Percentiles rank a stretch among this genome's conserved stretches.
Conservation (phyloP, 352 stramenopile genomes). For the Globisporangium iwayamae region DNA sequence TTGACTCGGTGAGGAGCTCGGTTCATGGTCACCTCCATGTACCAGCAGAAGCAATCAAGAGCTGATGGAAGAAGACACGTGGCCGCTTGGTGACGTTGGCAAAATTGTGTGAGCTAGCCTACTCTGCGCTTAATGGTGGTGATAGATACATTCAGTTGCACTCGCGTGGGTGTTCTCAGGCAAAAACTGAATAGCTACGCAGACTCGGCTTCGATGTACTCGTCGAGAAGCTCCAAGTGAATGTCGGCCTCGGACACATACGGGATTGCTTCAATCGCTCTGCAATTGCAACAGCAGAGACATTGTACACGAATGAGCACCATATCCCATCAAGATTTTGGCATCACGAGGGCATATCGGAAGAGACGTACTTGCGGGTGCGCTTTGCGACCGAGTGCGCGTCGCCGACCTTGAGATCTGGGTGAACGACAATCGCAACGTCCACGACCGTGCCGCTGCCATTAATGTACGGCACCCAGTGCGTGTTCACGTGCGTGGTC, state of each 20-base stretch:
- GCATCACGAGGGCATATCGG: too few species aligned
- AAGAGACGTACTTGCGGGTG: constrained; percentile 48
- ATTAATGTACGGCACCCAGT: constrained; percentile 65
- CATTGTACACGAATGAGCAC: too few species aligned
- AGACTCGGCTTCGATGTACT: constrained; percentile 32
- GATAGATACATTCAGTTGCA: not conserved
- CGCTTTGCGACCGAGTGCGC: constrained; percentile 70
- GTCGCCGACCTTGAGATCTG: constrained; percentile 72
- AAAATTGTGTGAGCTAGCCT: not conserved
- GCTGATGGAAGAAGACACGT: too few species aligned
- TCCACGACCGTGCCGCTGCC: constrained; percentile 70
- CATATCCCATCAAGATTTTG: too few species aligned
- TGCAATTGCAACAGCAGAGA: constrained; percentile 14
- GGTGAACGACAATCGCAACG: constrained; percentile 72
- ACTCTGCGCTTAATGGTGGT: not conserved
- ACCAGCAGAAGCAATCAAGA: too few species aligned
- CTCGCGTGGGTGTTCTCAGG: not conserved
- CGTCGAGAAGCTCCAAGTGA: constrained; percentile 75
- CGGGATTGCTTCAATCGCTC: constrained; percentile 72
- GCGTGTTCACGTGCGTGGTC: constrained; percentile 80
- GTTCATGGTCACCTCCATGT: too few species aligned
- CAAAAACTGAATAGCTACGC: not conserved
- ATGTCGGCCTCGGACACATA: constrained; percentile 82
- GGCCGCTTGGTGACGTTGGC: not conserved
- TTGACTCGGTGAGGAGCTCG: too few species aligned